A percentile compares a stretch with the other conserved stretches of the same genome.
Conservation (phyloP, 192 early-diverging fungal genomes). For the Coemansia sp. region DNA sequence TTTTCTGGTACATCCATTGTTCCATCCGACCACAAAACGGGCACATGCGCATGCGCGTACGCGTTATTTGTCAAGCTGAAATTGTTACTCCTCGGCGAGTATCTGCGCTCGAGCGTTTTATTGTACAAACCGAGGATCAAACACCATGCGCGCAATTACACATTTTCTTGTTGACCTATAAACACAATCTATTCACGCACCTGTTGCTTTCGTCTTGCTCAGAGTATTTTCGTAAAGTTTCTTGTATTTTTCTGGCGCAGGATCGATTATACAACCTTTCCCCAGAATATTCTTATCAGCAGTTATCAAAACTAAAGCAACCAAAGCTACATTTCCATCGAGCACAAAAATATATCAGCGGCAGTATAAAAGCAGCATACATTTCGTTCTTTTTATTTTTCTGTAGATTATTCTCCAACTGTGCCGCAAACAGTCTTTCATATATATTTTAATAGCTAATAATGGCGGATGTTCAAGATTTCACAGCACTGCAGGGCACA, state of each 20-base stretch:
- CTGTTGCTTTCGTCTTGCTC: neutral
- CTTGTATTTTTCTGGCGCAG: neutral
- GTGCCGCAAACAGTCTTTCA: neutral
- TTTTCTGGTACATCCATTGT: too few species aligned
- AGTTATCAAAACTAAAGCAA: neutral
- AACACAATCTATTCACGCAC: neutral
- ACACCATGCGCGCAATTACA: too few species aligned
- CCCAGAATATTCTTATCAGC: neutral
- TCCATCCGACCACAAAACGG: neutral
- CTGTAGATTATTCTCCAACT: neutral
- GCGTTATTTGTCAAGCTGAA: neutral
- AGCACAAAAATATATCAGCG: too few species aligned
- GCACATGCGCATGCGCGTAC: neutral
- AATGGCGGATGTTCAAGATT: neutral
- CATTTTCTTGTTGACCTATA: neutral
- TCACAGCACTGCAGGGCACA: neutral
- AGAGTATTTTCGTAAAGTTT: neutral
- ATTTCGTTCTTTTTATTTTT: neutral
- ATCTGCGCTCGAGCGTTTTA: neutral
- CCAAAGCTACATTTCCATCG: neutral
- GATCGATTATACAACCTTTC: neutral
- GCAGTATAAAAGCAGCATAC: neutral
- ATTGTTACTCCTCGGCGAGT: neutral
- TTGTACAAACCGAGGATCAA: neutral
- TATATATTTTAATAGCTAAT: neutral